A percentile compares a stretch with the other conserved stretches of the same genome.
Conservation (phyloP, 495 filamentous ascomycete species). For the Corynascus novoguineensis region DNA sequence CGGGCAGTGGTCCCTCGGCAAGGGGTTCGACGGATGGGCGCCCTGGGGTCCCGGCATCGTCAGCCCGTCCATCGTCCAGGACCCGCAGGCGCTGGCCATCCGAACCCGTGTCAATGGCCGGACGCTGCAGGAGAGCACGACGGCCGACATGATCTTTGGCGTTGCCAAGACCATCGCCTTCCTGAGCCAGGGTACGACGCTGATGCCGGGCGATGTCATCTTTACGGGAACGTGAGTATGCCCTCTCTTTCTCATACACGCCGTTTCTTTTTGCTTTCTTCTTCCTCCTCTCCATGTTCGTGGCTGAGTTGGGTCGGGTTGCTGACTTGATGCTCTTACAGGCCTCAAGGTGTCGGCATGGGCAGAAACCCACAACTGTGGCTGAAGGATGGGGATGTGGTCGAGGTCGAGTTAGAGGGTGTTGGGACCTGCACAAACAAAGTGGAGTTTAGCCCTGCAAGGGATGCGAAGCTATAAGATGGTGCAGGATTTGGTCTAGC, state of each 20-base stretch:
- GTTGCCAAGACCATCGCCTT: slow-evolving; percentile 70
- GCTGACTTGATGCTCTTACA: background rate
- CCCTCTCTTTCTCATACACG: background rate
- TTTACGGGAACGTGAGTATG: slow-evolving; percentile 75
- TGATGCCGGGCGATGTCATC: slow-evolving; percentile 74
- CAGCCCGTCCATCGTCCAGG: slow-evolving; percentile 57
- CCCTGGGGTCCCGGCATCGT: slow-evolving; percentile 80
- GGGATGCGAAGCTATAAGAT: slow-evolving; percentile 48
- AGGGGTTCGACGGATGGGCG: slow-evolving; percentile 88
- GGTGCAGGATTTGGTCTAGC: background rate
- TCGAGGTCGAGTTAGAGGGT: slow-evolving; percentile 66
- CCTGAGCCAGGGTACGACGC: slow-evolving; percentile 69
- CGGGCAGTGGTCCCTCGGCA: slow-evolving; percentile 76
- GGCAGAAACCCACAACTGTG: slow-evolving; percentile 66
- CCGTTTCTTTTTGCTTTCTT: background rate
- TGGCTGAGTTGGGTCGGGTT: too few species aligned
- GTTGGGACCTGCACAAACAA: slow-evolving; percentile 68
- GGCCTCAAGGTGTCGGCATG: slow-evolving; percentile 54
- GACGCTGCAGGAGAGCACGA: slow-evolving; percentile 66
- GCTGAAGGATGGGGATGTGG: slow-evolving; percentile 75
- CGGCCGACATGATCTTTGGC: slow-evolving; percentile 76
- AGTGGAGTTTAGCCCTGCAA: slow-evolving; percentile 56
- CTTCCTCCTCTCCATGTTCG: background rate
- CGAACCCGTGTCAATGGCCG: slow-evolving; percentile 65
- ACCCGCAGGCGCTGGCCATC: slow-evolving; percentile 65